phyloP scores from a whole-genome alignment of 169 alveolate species.

The Plasmodium ovale region DNA sequence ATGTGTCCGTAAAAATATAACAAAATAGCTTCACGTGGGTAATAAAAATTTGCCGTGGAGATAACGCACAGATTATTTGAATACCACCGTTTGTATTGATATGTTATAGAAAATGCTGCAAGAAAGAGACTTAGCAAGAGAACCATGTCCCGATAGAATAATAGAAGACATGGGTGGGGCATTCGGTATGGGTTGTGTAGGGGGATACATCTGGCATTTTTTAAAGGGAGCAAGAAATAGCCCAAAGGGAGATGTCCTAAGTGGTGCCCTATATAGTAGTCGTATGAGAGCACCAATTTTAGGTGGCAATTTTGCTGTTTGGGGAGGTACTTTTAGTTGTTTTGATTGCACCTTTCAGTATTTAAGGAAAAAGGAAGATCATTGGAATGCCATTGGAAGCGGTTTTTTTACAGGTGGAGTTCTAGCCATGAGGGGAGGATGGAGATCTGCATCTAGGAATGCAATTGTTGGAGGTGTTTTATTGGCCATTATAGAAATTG shows the following conservation, averaged over 20 bases:
- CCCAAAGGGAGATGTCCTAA: slow-evolving; percentile 90
- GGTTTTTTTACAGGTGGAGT: slow-evolving; percentile 97
- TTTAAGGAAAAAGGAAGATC: slow-evolving; percentile 94
- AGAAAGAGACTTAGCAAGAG: slow-evolving; percentile 91
- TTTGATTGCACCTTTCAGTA: slow-evolving; percentile 94
- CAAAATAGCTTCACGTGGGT: no score
- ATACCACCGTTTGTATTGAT: slow-evolving; percentile 1
- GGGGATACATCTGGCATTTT: slow-evolving; percentile 95
- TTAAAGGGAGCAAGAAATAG: slow-evolving; percentile 94
- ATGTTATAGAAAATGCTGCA: slow-evolving; percentile 75
- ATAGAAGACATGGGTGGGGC: slow-evolving; percentile 98
- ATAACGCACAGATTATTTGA: no score
- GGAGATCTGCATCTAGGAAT: slow-evolving; percentile 89
- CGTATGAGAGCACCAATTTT: slow-evolving; percentile 94
- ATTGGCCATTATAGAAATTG: slow-evolving; percentile 91
- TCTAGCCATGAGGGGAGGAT: slow-evolving; percentile 92
- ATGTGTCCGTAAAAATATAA: no score
- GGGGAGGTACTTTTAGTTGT: slow-evolving; percentile 97
- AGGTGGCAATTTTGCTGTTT: slow-evolving; percentile 96
- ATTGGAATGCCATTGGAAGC: slow-evolving; percentile 95
- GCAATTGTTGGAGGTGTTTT: slow-evolving; percentile 93
- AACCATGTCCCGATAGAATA: slow-evolving; percentile 97
- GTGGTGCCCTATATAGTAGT: slow-evolving; percentile 94
- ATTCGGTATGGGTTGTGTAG: slow-evolving; percentile 96
- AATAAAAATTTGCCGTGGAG: no score